Conservation (phyloP, 2,329 filamentous ascomycete genomes). For the Paramyrothecium roridum region DNA sequence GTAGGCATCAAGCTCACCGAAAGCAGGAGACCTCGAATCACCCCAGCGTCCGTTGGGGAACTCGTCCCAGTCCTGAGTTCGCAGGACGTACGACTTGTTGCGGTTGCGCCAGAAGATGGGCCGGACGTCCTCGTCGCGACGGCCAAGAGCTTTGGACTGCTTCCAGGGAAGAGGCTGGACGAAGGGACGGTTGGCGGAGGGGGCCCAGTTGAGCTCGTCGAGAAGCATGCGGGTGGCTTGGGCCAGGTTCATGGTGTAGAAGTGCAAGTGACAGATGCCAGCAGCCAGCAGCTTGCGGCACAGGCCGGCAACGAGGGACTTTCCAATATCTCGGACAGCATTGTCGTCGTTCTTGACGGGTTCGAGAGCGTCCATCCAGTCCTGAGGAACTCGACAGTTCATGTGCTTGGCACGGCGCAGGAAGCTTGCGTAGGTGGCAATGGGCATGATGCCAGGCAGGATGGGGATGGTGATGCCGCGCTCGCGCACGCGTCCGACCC, state of each 20-base stretch:
- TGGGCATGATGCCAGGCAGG: constrained; percentile 81
- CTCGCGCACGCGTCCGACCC: constrained; percentile 82
- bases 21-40: constrained; percentile 92
- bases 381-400: constrained; percentile 75
- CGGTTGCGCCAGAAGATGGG: constrained; percentile 99
- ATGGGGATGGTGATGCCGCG: constrained; percentile 82
- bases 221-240: constrained; percentile 92
- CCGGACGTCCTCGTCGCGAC: constrained; percentile 90
- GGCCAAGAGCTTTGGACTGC: constrained; percentile 84
- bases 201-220: constrained; percentile 81
- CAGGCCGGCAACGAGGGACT: constrained; percentile 82
- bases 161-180: constrained; percentile 95
- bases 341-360: constrained; percentile 96
- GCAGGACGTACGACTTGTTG: constrained; percentile 90
- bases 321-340: constrained; percentile 85
- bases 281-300: constrained; percentile 80
- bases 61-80: constrained; percentile 98
- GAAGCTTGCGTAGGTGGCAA: constrained; percentile 93
- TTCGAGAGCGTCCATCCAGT: constrained; percentile 80
- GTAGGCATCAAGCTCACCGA: constrained; percentile 92
- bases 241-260: constrained; percentile 99
- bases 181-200: constrained; percentile 71
- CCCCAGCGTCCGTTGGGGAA: constrained; percentile 99
- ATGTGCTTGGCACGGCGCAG: constrained; percentile 88
- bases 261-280: constrained; percentile 87